These are phyloP conservation scores for Brassica nigra DNA, from an alignment of 345 rosid genomes.

Conservation along the genomic window DNA sequence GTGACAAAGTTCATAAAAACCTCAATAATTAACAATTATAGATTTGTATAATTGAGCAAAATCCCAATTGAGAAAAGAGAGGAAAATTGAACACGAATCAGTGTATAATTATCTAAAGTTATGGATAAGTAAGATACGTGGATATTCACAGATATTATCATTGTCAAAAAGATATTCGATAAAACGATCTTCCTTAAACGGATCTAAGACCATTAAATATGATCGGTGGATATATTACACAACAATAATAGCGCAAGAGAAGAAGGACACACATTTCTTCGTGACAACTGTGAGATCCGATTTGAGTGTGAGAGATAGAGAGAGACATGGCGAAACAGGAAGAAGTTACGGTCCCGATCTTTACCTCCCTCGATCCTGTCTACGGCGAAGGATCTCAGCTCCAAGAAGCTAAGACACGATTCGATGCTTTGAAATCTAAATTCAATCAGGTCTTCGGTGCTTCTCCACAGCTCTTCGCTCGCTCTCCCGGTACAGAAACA, in stretches of 20 bases:
- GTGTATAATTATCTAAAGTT: not conserved
- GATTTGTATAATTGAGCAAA: not conserved
- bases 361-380: slow-evolving; percentile 62
- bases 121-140: slow-evolving; percentile 11
- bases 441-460: slow-evolving; percentile 65
- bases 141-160: not conserved
- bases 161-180: not conserved
- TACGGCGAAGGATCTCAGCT: slow-evolving; percentile 77
- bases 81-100: not conserved
- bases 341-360: slow-evolving; percentile 63
- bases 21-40: not conserved
- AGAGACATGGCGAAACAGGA: slow-evolving; percentile 69
- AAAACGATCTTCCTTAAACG: slow-evolving; percentile 20
- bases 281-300: slow-evolving; percentile 19
- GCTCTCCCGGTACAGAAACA: slow-evolving; percentile 71
- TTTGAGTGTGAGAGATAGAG: not conserved
- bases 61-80: not conserved
- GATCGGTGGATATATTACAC: slow-evolving; percentile 12
- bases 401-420: slow-evolving; percentile 77
- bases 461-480: slow-evolving; percentile 71
- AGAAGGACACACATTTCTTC: not conserved
- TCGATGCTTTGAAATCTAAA: slow-evolving; percentile 61
- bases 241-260: not conserved
- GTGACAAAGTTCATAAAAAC: not conserved
- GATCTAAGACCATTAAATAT: slow-evolving; percentile 1